Percentiles rank a stretch among this genome's conserved stretches.
phyloP scores from a whole-genome alignment of 148 eudicot genomes.

The Tetragonia tetragonoides region DNA sequence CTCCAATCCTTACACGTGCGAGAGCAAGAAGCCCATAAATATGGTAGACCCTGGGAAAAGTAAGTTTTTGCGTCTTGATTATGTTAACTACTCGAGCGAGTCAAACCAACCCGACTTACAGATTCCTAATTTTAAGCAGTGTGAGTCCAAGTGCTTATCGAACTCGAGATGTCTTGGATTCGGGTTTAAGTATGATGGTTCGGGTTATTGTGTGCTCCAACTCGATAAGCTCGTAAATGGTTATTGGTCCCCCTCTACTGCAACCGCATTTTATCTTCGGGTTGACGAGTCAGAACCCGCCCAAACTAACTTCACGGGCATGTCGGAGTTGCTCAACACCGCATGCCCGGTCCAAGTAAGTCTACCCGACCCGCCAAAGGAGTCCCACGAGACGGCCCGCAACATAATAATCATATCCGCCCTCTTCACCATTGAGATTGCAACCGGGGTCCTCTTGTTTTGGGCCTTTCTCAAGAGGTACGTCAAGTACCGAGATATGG shows the following conservation, averaged over 20 bases:
- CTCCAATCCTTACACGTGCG: slow-evolving; percentile 26
- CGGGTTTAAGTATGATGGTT: slow-evolving; percentile 60
- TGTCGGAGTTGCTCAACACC: slow-evolving; percentile 58
- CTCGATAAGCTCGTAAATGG: slow-evolving; percentile 44
- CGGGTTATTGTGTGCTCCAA: slow-evolving; percentile 53
- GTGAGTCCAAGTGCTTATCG: slow-evolving; percentile 41
- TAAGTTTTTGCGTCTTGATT: slow-evolving; percentile 62
- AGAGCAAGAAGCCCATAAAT: slow-evolving; percentile 24
- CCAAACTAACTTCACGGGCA: slow-evolving; percentile 48
- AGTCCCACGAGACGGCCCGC: slow-evolving; percentile 47
- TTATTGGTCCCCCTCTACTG: slow-evolving; percentile 60
- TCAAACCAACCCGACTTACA: slow-evolving; percentile 26
- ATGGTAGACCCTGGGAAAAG: slow-evolving; percentile 9
- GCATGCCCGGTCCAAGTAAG: slow-evolving; percentile 54
- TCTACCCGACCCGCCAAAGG: slow-evolving; percentile 54
- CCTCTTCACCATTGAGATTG: slow-evolving; percentile 61
- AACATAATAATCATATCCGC: slow-evolving; percentile 54
- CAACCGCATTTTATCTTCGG: slow-evolving; percentile 46
- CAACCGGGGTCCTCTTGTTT: slow-evolving; percentile 56
- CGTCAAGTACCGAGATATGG: slow-evolving; percentile 86
- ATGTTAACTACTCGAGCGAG: slow-evolving; percentile 55
- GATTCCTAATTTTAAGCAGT: slow-evolving; percentile 27
- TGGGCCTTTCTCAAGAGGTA: slow-evolving; percentile 78
- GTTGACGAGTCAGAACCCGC: slow-evolving; percentile 49
- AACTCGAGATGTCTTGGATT: slow-evolving; percentile 53